Conservation (phyloP, 495 filamentous ascomycete genomes). For the Wilcoxina mikolae region DNA sequence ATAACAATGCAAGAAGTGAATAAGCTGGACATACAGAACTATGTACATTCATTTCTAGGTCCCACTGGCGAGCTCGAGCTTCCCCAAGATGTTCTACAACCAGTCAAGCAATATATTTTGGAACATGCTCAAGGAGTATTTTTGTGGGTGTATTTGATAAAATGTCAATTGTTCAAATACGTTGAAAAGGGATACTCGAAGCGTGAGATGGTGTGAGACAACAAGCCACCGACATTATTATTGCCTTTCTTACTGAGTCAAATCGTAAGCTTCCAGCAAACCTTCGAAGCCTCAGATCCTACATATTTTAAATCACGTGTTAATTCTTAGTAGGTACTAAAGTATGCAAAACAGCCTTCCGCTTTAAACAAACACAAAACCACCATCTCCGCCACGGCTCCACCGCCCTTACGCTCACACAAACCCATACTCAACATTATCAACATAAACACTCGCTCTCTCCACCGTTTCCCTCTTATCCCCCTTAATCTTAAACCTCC, state of each 20-base stretch:
- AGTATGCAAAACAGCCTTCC: too few relatives aligned
- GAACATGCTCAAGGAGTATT: conserved; percentile 16
- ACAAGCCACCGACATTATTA: too few relatives aligned
- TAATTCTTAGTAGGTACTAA: too few relatives aligned
- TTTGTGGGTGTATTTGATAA: conserved; percentile 16
- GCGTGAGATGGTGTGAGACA: too few relatives aligned
- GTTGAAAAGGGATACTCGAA: not conserved
- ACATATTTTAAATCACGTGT: too few relatives aligned
- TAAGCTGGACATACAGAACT: not conserved
- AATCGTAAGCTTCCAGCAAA: too few relatives aligned
- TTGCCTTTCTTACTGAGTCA: too few relatives aligned
- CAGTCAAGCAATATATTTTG: not conserved
- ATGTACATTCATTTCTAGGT: not conserved
- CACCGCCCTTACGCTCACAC: too few relatives aligned
- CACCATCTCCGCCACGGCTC: too few relatives aligned
- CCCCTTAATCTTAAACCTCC: not conserved
- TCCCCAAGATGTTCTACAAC: not conserved
- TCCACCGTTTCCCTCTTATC: not conserved
- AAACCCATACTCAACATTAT: not conserved
- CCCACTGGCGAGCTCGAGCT: too few relatives aligned
- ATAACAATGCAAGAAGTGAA: not conserved
- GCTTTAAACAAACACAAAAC: too few relatives aligned
- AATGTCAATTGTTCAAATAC: conserved; percentile 8
- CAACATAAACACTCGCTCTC: not conserved
- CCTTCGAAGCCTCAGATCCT: too few relatives aligned